A percentile compares a stretch with the other conserved stretches of the same genome.
phyloP scores from a whole-genome alignment of 768 basidiomycete species.

The Strobilomyces confusus region DNA sequence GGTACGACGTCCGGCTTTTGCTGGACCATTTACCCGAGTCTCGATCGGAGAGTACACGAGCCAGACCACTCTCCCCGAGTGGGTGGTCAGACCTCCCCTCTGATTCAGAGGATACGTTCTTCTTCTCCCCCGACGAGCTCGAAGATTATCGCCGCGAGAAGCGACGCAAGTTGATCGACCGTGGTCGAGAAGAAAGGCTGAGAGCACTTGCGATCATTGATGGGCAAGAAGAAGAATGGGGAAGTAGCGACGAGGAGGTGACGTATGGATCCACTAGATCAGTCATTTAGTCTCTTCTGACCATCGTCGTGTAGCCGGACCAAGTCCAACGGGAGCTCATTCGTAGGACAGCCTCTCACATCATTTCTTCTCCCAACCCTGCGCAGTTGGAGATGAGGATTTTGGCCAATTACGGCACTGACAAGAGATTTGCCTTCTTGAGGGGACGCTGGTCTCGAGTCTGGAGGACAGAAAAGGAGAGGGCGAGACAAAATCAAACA shows the following conservation, averaged over 20 bases:
- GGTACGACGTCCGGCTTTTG: slow-evolving; percentile 73
- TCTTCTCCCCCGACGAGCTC: slow-evolving; percentile 62
- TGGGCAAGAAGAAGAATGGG: slow-evolving; percentile 47
- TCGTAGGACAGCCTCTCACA: slow-evolving; percentile 66
- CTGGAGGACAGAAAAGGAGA: slow-evolving; percentile 58
- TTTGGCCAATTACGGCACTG: slow-evolving; percentile 77
- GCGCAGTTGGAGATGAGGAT: slow-evolving; percentile 86
- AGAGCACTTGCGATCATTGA: slow-evolving; percentile 48
- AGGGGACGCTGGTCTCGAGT: slow-evolving; percentile 66
- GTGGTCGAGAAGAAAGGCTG: slow-evolving; percentile 63
- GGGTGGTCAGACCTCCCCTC: slow-evolving; percentile 88
- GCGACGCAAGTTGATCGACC: slow-evolving; percentile 57
- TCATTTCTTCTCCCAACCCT: slow-evolving; percentile 69
- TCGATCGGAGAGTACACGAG: neutral
- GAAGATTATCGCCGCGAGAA: slow-evolving; percentile 68
- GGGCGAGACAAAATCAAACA: slow-evolving; percentile 32
- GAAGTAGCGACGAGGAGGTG: slow-evolving; percentile 70
- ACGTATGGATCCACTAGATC: neutral
- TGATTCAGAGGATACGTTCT: slow-evolving; percentile 82
- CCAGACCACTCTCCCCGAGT: slow-evolving; percentile 41
- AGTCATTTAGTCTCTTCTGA: slow-evolving; percentile 9
- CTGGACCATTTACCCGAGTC: slow-evolving; percentile 46
- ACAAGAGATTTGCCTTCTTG: slow-evolving; percentile 77
- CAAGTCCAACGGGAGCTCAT: slow-evolving; percentile 62
- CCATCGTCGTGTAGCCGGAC: slow-evolving; percentile 44